Evolutionary conservation across 345 rosid species (phyloP).

Genomic region (Pistacia atlantica): DNA sequence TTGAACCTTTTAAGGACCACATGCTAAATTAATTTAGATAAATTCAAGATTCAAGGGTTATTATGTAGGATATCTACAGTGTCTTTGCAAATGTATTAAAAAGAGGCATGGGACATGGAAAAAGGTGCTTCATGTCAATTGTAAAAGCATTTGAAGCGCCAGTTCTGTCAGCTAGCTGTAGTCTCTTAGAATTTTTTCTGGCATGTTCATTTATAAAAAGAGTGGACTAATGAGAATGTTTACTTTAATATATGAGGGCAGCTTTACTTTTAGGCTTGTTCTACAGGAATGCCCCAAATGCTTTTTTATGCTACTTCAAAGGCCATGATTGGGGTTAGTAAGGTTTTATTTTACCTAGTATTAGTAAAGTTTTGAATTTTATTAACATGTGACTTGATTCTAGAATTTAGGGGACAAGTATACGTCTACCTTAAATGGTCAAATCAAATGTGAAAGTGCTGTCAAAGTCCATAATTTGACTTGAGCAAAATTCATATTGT

Average conservation of each 20-base stretch:
- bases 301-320: no score
- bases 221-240: neutral
- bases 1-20: conserved; percentile 15
- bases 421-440: neutral
- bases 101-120: neutral
- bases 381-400: neutral
- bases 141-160: neutral
- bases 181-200: neutral
- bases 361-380: neutral
- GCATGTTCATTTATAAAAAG: neutral
- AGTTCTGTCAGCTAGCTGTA: neutral
- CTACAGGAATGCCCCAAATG: neutral
- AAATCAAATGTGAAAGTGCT: neutral
- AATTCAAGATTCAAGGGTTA: neutral
- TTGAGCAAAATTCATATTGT: neutral
- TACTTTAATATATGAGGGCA: neutral
- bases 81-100: conserved; percentile 2
- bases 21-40: conserved; percentile 5
- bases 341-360: neutral
- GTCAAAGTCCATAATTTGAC: neutral
- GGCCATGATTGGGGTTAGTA: neutral
- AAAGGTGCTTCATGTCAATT: neutral
- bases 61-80: neutral
- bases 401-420: neutral
- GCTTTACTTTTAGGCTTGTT: neutral